Evolutionary conservation across 768 basidiomycete species (phyloP), one percentile per base, ranked within the genome.

Genomic region (Phylloporus scabripes): DNA sequence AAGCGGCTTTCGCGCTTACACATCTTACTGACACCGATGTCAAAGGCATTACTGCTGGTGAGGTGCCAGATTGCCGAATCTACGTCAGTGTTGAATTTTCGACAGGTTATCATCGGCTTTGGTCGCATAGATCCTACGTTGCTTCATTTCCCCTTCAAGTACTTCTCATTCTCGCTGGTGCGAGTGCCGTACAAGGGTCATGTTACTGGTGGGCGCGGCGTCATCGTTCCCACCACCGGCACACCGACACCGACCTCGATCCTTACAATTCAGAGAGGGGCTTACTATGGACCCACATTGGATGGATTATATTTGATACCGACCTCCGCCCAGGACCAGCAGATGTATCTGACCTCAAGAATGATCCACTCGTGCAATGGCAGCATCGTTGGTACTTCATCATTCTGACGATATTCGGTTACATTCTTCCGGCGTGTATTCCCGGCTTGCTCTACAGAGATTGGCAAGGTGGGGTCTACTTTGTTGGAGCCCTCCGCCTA

Each of bases 151-250:
- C 81, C 24, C 76, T 92, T 14, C 86, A 87, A 62, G 67, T 81
- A 42, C 78, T 83, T 61, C 75, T 92, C 29, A 74, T 88, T 8
- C 71, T 80, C 40, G 87, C 83, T 2, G 89, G 89, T 7, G 80
- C 84, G 28, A 90, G 88, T 61, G 87, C 88, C 4, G 87, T 90
- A 3, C 83, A 92, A 69, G 89, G 89, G 0, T 91, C 88, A 12
- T 87, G 87, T 68, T 82, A 79, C 61, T 92, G 88, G 87, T 92
- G 89, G 89, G 80, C 85, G 14, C 77, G 85, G 42, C 79, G 84
- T 7, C 89, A 92, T 67, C 82, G 89, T 49, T 86, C 87, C 29
- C 87, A 88, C 62, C 87, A 88, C 63, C 81, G 86, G 54, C 76
- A 91, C 69, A 90, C 88, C 55, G 89, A 92, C 69, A 91, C 87